These are phyloP conservation scores for Claviceps digitariae DNA, from an alignment of 2,329 filamentous ascomycete genomes.

Conservation along the genomic window DNA sequence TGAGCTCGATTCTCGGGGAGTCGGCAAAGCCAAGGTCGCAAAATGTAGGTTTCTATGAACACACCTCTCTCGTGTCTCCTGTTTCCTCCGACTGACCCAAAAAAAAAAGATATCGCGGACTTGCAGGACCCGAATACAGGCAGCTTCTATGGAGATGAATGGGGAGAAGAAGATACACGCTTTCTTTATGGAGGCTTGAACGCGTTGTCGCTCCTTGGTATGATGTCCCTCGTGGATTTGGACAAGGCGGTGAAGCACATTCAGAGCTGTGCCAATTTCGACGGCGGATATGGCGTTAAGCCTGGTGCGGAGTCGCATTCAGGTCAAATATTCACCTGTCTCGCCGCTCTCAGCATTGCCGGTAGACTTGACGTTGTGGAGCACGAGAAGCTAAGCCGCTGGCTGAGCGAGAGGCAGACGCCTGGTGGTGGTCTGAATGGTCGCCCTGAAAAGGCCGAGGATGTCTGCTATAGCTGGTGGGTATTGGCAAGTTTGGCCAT, in stretches of 20 bases:
- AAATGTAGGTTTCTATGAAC: slow-evolving; percentile 49
- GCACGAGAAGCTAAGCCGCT: slow-evolving; percentile 67
- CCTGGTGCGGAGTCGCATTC: slow-evolving; percentile 91
- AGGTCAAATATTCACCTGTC: slow-evolving; percentile 89
- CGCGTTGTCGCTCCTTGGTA: slow-evolving; percentile 68
- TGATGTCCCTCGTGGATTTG: slow-evolving; percentile 63
- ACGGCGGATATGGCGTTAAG: slow-evolving; percentile 81
- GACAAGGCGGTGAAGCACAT: slow-evolving; percentile 69
- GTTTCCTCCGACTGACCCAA: slow-evolving; percentile 5
- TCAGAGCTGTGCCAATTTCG: slow-evolving; percentile 76
- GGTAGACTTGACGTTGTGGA: slow-evolving; percentile 71
- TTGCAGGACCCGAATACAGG: slow-evolving; percentile 72
- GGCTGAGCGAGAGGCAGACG: slow-evolving; percentile 88
- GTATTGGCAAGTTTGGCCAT: slow-evolving; percentile 85
- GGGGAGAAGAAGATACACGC: slow-evolving; percentile 90
- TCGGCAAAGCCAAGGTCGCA: slow-evolving; percentile 54
- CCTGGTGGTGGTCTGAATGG: slow-evolving; percentile 84
- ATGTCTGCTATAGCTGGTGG: slow-evolving; percentile 99
- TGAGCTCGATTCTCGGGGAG: slow-evolving; percentile 60
- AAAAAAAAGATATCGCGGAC: slow-evolving; percentile 52
- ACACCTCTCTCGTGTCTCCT: slow-evolving; percentile 3
- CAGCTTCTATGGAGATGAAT: slow-evolving; percentile 87
- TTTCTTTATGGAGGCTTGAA: slow-evolving; percentile 89
- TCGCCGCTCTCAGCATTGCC: slow-evolving; percentile 76
- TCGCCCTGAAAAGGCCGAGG: slow-evolving; percentile 85